A percentile compares a stretch with the other conserved stretches of the same genome.
These are phyloP conservation scores for Globisporangium nunn DNA, from an alignment of 352 stramenopile species.

Conservation along the genomic window DNA sequence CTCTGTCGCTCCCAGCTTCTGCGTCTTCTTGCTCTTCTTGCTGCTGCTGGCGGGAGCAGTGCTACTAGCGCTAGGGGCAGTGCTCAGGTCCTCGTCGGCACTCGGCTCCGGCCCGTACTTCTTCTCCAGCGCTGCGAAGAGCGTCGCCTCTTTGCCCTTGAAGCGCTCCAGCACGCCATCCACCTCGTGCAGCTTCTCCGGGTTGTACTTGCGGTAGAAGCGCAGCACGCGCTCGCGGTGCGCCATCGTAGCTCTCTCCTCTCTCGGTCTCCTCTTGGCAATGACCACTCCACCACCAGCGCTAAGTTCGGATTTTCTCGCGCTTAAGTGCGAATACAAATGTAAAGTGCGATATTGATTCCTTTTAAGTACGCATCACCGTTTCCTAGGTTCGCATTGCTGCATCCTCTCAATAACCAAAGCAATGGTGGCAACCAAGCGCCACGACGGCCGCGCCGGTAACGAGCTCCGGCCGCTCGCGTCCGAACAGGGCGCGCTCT, in stretches of 20 bases:
- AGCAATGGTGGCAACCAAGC: conserved; percentile 34
- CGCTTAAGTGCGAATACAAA: neutral
- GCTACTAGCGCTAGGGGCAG: conserved; percentile 5
- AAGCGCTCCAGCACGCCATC: conserved; percentile 78
- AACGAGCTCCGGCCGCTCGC: conserved; percentile 76
- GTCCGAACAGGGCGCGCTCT: conserved; percentile 69
- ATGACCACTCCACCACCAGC: no score
- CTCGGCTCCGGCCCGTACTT: conserved; percentile 78
- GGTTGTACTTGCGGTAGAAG: conserved; percentile 85
- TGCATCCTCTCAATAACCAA: neutral
- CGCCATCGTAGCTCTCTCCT: conserved; percentile 24
- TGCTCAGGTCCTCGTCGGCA: conserved; percentile 30
- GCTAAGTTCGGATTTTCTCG: neutral
- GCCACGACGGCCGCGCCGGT: conserved; percentile 54
- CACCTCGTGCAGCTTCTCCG: conserved; percentile 77
- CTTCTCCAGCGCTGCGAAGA: conserved; percentile 73
- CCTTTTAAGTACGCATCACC: no score
- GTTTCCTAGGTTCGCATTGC: neutral
- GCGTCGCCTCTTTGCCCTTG: conserved; percentile 61
- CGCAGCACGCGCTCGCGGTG: conserved; percentile 61
- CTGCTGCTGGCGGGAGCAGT: neutral
- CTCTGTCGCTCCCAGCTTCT: neutral
- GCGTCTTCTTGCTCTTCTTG: conserved; percentile 14
- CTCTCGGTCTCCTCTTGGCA: no score
- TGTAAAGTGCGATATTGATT: neutral